These are phyloP conservation scores for Candida morakotiae DNA, from an alignment of 805 yeast species.

Conservation along the genomic window DNA sequence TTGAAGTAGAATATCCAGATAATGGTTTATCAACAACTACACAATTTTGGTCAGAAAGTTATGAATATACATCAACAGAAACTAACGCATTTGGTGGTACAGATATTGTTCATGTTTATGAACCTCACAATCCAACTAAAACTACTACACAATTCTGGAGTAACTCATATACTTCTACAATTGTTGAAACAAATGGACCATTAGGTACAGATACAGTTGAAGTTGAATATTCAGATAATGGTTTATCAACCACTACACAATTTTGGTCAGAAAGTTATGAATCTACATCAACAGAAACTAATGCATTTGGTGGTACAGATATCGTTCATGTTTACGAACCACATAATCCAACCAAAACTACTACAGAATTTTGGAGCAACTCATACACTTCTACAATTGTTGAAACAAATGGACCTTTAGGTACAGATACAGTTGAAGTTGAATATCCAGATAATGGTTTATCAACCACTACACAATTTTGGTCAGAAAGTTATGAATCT, in stretches of 20 bases:
- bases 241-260: slow-evolving; percentile 9
- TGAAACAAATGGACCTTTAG: slow-evolving; percentile 6
- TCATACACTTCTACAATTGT: slow-evolving; percentile 12
- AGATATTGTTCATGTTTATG: slow-evolving; percentile 10
- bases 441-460: slow-evolving; percentile 8
- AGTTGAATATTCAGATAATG: slow-evolving; percentile 15
- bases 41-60: neutral
- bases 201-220: slow-evolving; percentile 14
- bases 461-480: neutral
- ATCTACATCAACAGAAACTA: slow-evolving; percentile 5
- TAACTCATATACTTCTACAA: slow-evolving; percentile 9
- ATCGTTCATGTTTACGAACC: slow-evolving; percentile 8
- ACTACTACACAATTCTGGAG: slow-evolving; percentile 1
- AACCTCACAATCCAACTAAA: slow-evolving; percentile 1
- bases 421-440: slow-evolving; percentile 11
- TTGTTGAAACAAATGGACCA: slow-evolving; percentile 13
- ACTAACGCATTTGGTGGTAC: slow-evolving; percentile 3
- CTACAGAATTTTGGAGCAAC: slow-evolving; percentile 8
- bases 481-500: neutral
- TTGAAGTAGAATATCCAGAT: neutral
- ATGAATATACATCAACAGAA: slow-evolving; percentile 6
- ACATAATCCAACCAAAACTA: slow-evolving; percentile 11
- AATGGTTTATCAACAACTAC: neutral
- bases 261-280: neutral
- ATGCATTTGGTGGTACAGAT: slow-evolving; percentile 5